A percentile compares a stretch with the other conserved stretches of the same genome.
Evolutionary conservation across 345 rosid species (phyloP).

Genomic region (Limnanthes douglasii): DNA sequence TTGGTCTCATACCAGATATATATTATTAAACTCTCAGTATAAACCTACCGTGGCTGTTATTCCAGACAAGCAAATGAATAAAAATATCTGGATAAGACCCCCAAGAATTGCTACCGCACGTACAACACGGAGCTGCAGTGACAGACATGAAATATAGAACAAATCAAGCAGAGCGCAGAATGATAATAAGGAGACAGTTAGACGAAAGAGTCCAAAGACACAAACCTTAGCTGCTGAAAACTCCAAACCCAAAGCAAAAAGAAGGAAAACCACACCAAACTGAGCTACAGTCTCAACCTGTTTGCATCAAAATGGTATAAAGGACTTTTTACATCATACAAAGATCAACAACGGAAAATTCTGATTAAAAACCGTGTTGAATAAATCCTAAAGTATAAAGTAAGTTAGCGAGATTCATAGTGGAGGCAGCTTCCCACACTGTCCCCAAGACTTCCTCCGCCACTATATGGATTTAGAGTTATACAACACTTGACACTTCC

Average conservation of each 20-base stretch:
- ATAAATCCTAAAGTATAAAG: too few species aligned
- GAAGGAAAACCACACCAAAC: conserved; percentile 93
- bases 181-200: not conserved
- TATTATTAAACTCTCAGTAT: not conserved
- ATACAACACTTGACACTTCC: too few species aligned
- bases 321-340: too few species aligned
- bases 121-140: conserved; percentile 77
- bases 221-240: conserved; percentile 70
- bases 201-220: conserved; percentile 7
- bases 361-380: too few species aligned
- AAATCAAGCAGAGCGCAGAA: conserved; percentile 1
- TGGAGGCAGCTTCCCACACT: too few species aligned
- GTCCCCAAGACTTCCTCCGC: too few species aligned
- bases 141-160: conserved; percentile 6
- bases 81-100: conserved; percentile 77
- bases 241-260: conserved; percentile 88
- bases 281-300: conserved; percentile 99
- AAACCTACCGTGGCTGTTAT: conserved; percentile 52
- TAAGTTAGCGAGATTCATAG: too few species aligned
- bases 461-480: too few species aligned
- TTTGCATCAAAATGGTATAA: too few species aligned
- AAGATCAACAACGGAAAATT: too few species aligned
- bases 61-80: conserved; percentile 90
- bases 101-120: conserved; percentile 89
- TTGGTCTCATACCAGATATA: too few species aligned